Base-by-base conservation (phyloP, 257 asterid genomes). In the Primulina tabacum region DNA sequence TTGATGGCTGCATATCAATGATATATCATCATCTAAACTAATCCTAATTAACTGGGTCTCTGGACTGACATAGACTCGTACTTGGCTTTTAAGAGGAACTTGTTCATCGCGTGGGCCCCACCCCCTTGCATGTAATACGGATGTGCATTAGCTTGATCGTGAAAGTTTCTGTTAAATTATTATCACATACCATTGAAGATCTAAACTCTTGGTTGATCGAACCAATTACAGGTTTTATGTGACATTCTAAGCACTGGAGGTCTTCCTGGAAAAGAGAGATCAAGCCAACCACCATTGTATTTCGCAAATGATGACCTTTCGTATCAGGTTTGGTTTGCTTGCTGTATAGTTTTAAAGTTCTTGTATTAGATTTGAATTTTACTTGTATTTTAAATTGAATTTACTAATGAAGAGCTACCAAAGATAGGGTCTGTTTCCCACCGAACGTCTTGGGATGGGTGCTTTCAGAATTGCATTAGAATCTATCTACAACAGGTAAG, bases 231-330 rank as follows among this genome's bases (percentile, higher is more conserved):
- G 99, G 95, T 93, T 71, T 77, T 93, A 67, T 93, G 99, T 29
- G 99, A 93, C 82, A 89, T 93, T 75, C 78, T 93, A 73, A 86
- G 95, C 82, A 90, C 97, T 43, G 96, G 99, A 68, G 99, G 99
- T 65, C 90, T 79, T 63, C 99, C 99, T 34, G 99, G 99, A 69
- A 76, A 77, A 79, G 94, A 83, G 80, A 72, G 75, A 78, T 81
- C 96, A 34, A 82, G 78, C 69, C 99, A 93, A 80, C 88, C 99
- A 63, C 90, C 94, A 37, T 69, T 93, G 56, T 93, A 82, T 82
- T 89, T 90, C 80, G 96, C 99, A 69, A 87, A 58, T 72, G 99
- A 93, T 55, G 99, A 93, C 73, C 95, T 93, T 72, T 90, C 83
- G 11, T 93, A 93, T 84, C 99, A 90, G 85, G 99, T 93, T 73